phyloP scores from a whole-genome alignment of 2,329 filamentous ascomycete species.

The Exophiala sideris region DNA sequence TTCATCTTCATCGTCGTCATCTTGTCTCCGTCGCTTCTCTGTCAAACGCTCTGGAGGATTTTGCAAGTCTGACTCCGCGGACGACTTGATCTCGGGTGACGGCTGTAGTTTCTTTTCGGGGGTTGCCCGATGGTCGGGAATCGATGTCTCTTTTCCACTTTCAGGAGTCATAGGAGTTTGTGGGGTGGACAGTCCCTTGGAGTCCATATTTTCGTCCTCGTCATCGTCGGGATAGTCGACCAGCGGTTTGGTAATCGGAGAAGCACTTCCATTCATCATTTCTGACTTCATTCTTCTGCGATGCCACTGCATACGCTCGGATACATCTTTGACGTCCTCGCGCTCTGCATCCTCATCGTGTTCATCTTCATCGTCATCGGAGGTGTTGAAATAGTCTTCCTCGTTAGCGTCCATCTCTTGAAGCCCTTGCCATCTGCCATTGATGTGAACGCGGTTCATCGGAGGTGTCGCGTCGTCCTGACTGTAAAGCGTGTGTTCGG shows the following conservation, averaged over 20 bases:
- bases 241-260: conserved; percentile 65
- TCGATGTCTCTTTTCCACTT: conserved; percentile 24
- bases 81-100: conserved; percentile 33
- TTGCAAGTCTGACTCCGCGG: conserved; percentile 35
- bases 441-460: conserved; percentile 47
- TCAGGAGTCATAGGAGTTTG: conserved; percentile 31
- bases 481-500: conserved; percentile 64
- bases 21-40: conserved; percentile 74
- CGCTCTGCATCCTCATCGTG: conserved; percentile 31
- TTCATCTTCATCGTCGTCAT: conserved; percentile 88
- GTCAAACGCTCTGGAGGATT: conserved; percentile 71
- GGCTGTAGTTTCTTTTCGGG: conserved; percentile 30
- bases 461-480: conserved; percentile 61
- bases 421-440: conserved; percentile 65
- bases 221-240: conserved; percentile 95
- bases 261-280: conserved; percentile 57
- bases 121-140: conserved; percentile 26
- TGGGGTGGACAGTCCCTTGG: conserved; percentile 33
- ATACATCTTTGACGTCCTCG: conserved; percentile 16
- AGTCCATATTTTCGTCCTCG: conserved; percentile 62
- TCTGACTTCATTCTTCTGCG: conserved; percentile 23
- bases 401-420: conserved; percentile 82
- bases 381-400: conserved; percentile 90
- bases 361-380: conserved; percentile 79
- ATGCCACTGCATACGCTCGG: conserved; percentile 24